Base-by-base conservation (phyloP, 768 basidiomycete species). In the Boletus subcaerulescens region DNA sequence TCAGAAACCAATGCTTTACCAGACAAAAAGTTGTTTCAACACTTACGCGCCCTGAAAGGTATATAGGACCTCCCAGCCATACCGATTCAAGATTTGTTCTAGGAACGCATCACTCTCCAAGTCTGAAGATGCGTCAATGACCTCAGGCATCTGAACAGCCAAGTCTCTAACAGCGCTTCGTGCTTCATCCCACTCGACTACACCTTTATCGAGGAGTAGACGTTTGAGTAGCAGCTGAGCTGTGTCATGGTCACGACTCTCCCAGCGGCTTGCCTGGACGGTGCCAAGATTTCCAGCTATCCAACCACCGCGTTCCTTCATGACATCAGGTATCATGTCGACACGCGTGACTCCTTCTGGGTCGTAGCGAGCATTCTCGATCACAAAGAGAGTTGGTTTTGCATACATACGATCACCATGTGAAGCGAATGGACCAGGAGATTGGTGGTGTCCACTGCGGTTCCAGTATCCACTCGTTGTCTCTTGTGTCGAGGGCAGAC, bases 31-130 rank as follows among this genome's bases (percentile, higher is more conserved):
- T 29, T 20, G 9, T n/a, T 20, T 3, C n/a, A 42, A 45, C 22
- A 71, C 77, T 66, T 55, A 77, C 77, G 68, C 66, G 41, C 74
- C 71, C 29, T 67, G 56, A 60, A 72, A 78, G 31, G 76, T 77
- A 52, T 74, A 65, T 40, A 76, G 48, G n/a, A 72, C 67, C 50
- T 72, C 70, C 68, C 70, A 77, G 9, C 76, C 77, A 12, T 72
- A 62, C 29, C 42, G 56, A 45, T 66, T 66, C 36, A 77, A 48
- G 20, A 70, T 26, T 13, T 61, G 50, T 50, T 74, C 73, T 29
- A 74, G 29, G 11, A 62, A 58, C 3, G 66, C 58, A 15, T 74
- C 72, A 10, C 51, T 59, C n/a, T 64, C 54, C 32, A 67, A 33
- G 31, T 65, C 40, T 5, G 43, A 56, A 42, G 20, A 44, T 43